Base-by-base conservation (phyloP, 805 yeast species). In the Priceomyces castillae region DNA sequence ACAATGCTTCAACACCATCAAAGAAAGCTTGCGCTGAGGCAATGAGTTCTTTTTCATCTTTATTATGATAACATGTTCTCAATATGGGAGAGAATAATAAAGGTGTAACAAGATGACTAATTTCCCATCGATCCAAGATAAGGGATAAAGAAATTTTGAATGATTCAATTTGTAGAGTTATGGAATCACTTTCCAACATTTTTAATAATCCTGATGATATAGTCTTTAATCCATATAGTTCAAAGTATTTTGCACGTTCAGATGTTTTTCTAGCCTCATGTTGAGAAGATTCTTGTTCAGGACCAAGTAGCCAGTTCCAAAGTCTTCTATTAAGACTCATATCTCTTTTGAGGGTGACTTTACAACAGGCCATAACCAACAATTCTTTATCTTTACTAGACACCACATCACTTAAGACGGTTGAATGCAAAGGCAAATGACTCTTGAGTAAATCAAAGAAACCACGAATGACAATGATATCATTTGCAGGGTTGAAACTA, bases 321-420 rank as follows among this genome's bases (percentile, higher is more conserved):
- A 94, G 72, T 54, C 99, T 76, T 62, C 99, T 76, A 61, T 94
- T 94, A 46, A 94, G 73, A 7, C 97, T 89, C 97, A 94, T 89
- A 62, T 94, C 99, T 52, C 82, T 83, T 36, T 84, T 80, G 35
- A 89, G 67, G 2, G 94, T 84, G 0, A 90, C 81, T 9, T 73
- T 64, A 19, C 89, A 76, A 30, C 90, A 83, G 7, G 81, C 71
- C 62, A 83, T 68, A 14, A 89, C 59, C 30, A 90, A 64, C 23
- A 76, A 53, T 47, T 78, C 76, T 38, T 77, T 74, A 53, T 89
- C 96, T 4, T 71, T 65, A 0, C 63, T 53, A 0, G 79, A 62
- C 1, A 80, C 67, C 9, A 81, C 47, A 2, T 59, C 53, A 37
- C 76, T 77, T 20, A 86, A 56, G 1, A 83, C 74, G 0, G 76